Evolutionary conservation across 1,284 basidiomycete genomes (phyloP), one percentile per base, ranked within the genome.

Genomic region (Lentinula novae-zelandiae): DNA sequence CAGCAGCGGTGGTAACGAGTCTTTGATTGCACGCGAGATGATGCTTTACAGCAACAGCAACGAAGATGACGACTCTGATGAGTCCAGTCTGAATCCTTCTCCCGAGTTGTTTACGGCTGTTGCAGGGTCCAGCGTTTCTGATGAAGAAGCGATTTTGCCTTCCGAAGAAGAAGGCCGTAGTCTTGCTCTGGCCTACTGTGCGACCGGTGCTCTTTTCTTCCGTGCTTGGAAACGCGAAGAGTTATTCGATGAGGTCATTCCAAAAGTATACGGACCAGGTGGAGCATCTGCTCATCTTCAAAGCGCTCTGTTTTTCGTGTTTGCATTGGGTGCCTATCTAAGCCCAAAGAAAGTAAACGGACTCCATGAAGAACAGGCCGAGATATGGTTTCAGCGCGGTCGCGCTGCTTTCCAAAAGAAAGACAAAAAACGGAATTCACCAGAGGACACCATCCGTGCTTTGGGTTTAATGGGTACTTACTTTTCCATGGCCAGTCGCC

Each of bases 401-500:
- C 44, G 53, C 20, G 38, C 22, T 12, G 49, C 2, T 64, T 54
- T 61, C 2, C 77, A 76, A 58, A 69, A 82, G 22, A 31, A 31
- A 17, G 46, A 17, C 40, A 15, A 56, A 10, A 56, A 56, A 46
- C 54, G 42, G 9, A 56, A 56, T 33, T 46, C 42, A 8, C 57
- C 39, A 44, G 49, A 58, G 27, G 78, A 81, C 55, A 82, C 82
- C 0, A 79, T 84, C 3, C 78, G 79, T 56, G 81, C 82, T 8
- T 68, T 84, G 52, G 77, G 78, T 1, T 65, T 84, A 22, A 82
- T 85, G 81, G 81, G 80, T 0, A 79, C 78, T 1, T 85, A 80
- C 73, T 74, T 82, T 70, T 77, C 70, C 58, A 68, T 76, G 7
- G 78, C 73, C 3, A 78, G 75, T 39, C 77, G 76, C 67, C 75